phyloP scores from a whole-genome alignment of 768 basidiomycete genomes.

The Russula ochroleuca region DNA sequence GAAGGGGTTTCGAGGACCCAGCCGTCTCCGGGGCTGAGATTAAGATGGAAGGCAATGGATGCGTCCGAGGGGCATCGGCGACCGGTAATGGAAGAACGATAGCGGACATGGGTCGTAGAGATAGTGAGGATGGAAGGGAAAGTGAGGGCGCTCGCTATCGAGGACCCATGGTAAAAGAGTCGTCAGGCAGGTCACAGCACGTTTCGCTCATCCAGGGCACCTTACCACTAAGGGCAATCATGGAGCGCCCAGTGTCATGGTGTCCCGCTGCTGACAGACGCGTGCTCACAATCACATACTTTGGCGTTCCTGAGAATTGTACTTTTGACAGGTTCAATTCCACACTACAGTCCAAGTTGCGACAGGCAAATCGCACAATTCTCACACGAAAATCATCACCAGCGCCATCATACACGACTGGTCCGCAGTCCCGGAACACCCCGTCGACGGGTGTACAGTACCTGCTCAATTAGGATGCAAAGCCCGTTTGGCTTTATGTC shows the following conservation, averaged over 20 bases:
- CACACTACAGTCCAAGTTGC: no score
- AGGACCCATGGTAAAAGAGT: not conserved
- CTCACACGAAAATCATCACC: not conserved
- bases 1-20: slow-evolving; percentile 6
- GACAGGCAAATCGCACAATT: not conserved
- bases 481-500: no score
- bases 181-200: not conserved
- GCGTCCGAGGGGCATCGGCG: not conserved
- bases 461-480: no score
- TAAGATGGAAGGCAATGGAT: slow-evolving; percentile 7
- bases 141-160: not conserved
- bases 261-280: not conserved
- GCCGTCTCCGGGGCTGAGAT: not conserved
- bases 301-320: not conserved
- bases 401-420: not conserved
- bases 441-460: no score
- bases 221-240: not conserved
- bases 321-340: not conserved
- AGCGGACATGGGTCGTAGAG: slow-evolving; percentile 1
- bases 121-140: not conserved
- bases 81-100: not conserved
- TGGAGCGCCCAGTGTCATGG: not conserved
- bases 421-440: no score
- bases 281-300: not conserved
- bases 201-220: not conserved